phyloP scores from a whole-genome alignment of 306 rosid species.

The apple (Malus domestica) region DNA sequence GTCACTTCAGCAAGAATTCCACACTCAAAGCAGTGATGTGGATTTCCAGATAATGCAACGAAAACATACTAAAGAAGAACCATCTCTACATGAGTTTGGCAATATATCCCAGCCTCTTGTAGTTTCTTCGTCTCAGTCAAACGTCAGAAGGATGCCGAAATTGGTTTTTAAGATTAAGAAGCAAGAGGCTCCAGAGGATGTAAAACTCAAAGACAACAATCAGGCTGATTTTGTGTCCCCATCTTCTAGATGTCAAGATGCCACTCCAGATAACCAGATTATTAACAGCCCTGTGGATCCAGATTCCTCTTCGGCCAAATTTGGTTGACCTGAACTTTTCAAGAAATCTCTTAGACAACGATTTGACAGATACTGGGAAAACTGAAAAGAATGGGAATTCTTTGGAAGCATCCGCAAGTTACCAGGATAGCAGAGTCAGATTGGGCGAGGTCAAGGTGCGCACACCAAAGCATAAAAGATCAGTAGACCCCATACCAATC shows the following conservation, averaged over 20 bases:
- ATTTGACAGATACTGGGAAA: constrained; percentile 21
- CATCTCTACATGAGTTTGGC: constrained; percentile 24
- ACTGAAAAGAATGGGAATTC: constrained; percentile 17
- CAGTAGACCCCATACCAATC: constrained; percentile 26
- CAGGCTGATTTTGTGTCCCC: constrained; percentile 26
- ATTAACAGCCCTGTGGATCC: constrained; percentile 21
- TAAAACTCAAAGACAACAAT: constrained; percentile 20
- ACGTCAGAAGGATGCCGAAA: constrained; percentile 34
- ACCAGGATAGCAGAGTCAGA: constrained; percentile 25
- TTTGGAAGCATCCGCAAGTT: constrained; percentile 23
- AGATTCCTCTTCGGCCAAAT: constrained; percentile 22
- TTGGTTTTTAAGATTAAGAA: constrained; percentile 65
- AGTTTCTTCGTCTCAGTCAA: constrained; percentile 35
- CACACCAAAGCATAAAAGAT: constrained; percentile 28
- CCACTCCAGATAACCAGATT: constrained; percentile 11
- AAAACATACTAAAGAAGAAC: constrained; percentile 21
- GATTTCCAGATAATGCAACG: constrained; percentile 25
- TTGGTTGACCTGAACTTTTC: constrained; percentile 17
- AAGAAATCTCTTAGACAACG: constrained; percentile 20
- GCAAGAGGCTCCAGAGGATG: constrained; percentile 36
- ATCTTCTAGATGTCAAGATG: constrained; percentile 34
- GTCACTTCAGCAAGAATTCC: constrained; percentile 30
- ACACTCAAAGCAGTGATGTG: constrained; percentile 27
- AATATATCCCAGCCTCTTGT: constrained; percentile 28
- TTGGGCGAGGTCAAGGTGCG: constrained; percentile 30